phyloP scores from a whole-genome alignment of 305 asterid species.

The Fraxinus velutina region DNA sequence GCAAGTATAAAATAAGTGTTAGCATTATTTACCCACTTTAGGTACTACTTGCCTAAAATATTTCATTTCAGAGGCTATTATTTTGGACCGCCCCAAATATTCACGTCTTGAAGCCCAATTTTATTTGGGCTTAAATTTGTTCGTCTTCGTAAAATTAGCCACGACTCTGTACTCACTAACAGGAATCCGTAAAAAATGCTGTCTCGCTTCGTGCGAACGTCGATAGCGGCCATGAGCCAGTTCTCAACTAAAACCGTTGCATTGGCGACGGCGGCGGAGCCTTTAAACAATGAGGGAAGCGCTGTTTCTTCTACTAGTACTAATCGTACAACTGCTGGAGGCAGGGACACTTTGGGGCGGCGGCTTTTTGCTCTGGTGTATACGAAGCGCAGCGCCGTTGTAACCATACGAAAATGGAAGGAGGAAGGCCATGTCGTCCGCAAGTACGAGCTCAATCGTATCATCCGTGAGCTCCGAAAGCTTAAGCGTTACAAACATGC shows the following conservation, averaged over 20 bases:
- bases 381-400: constrained; percentile 73
- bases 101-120: not conserved
- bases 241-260: constrained; percentile 51
- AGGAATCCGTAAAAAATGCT: constrained; percentile 35
- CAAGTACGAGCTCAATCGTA: constrained; percentile 77
- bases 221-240: constrained; percentile 48
- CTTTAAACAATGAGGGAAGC: constrained; percentile 5
- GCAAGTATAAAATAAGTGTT: not conserved
- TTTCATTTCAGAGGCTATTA: not conserved
- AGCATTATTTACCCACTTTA: not conserved
- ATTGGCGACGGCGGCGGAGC: constrained; percentile 35
- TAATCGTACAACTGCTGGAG: constrained; percentile 25
- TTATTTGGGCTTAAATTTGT: not conserved
- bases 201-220: constrained; percentile 46
- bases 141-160: not conserved
- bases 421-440: constrained; percentile 71
- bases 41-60: not conserved
- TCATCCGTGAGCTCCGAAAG: constrained; percentile 75
- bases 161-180: not conserved
- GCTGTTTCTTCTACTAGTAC: constrained; percentile 14
- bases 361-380: constrained; percentile 63
- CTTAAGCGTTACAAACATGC: constrained; percentile 78
- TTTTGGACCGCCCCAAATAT: not conserved
- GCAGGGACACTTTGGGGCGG: constrained; percentile 65
- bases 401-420: constrained; percentile 71